Base-by-base conservation (phyloP, 2,329 filamentous ascomycete species). In the Scytalidium sp. region DNA sequence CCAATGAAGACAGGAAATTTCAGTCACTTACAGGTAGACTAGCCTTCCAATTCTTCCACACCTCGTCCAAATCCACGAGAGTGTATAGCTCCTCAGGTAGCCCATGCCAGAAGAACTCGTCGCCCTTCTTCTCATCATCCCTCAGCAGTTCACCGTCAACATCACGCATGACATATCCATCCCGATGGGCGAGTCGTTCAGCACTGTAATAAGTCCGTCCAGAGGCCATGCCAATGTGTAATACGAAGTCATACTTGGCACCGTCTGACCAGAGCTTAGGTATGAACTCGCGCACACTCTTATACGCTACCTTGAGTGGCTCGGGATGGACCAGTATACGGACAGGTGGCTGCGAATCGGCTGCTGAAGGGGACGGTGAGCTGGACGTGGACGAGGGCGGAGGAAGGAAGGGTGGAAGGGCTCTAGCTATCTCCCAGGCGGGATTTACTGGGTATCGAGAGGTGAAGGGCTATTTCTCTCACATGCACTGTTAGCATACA, bases 201-300 rank as follows among this genome's bases (percentile, higher is more conserved):
- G 93, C 72, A 10, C 80, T 79, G 65, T 93, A 95, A 58, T 81
- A 82, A 59, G 67, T 76, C 58, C 70, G 80, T 61, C 66, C 87
- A 64, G 65, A 72, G 0, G 89, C 88, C 79, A 95, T 90, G 54
- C 90, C 90, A 46, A 95, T 87, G 67, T 95, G 90, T 3, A 96
- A 67, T 19, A 84, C 76, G 23, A 87, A 69, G 66, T 95, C 87
- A 47, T 84, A 77, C 44, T 72, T 63, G 11, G 52, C 46, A 66
- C 51, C 56, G 15, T 48, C 25, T 13, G 44, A n/a, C 20, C 71
- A 61, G 43, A 96, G 73, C 4, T 64, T 64, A 1, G 90, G 87
- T 3, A 92, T 75, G 2, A 85, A 66, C 11, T 72, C 67, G 45
- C 83, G 79, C 27, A 92, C 85, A 7, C 75, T 74, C 43, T 79